Conservation (phyloP, 257 asterid genomes). For the Solanum paucissectum region DNA sequence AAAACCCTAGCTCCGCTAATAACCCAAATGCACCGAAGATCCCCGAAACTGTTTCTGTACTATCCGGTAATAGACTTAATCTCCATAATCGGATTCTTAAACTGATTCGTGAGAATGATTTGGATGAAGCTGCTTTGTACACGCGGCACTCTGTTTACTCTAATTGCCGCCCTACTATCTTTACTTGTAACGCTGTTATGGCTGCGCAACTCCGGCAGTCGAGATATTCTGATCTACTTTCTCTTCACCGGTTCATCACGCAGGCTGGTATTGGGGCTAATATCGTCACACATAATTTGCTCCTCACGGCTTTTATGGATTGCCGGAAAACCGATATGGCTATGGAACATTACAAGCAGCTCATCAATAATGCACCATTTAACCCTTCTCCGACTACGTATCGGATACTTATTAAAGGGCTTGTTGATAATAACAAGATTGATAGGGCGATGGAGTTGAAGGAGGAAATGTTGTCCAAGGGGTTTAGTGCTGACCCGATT, state of each 20-base stretch:
- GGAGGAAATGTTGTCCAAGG: conserved; percentile 56
- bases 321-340: conserved; percentile 77
- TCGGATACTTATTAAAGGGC: conserved; percentile 61
- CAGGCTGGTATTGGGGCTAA: conserved; percentile 82
- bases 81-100: conserved; percentile 69
- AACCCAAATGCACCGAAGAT: conserved; percentile 84
- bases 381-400: conserved; percentile 68
- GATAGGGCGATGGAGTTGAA: conserved; percentile 63
- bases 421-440: conserved; percentile 49
- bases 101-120: conserved; percentile 81
- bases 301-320: conserved; percentile 65
- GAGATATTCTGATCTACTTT: conserved; percentile 62
- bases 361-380: conserved; percentile 59
- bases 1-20: conserved; percentile 9
- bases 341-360: conserved; percentile 71
- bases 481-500: conserved; percentile 47
- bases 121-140: conserved; percentile 82
- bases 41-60: conserved; percentile 66
- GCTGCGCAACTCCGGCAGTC: conserved; percentile 81
- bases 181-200: conserved; percentile 79
- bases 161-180: conserved; percentile 80
- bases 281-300: conserved; percentile 58
- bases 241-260: conserved; percentile 79
- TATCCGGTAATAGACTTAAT: conserved; percentile 65
- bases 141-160: conserved; percentile 94